Evolutionary conservation across 805 yeast species (phyloP).

Genomic region (Hanseniaspora hatyaiensis): DNA sequence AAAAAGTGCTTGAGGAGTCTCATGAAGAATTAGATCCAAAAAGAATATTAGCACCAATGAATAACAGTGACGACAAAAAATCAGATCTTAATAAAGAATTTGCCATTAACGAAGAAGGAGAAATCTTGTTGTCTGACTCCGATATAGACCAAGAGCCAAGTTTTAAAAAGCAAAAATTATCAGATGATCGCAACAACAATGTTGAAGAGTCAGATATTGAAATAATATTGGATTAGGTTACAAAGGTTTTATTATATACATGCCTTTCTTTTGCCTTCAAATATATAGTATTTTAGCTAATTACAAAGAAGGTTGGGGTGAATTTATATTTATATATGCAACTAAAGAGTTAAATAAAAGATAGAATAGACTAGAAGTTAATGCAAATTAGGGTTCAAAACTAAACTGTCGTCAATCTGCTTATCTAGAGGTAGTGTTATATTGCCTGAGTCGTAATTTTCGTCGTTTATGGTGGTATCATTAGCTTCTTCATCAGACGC

Average conservation of each 20-base stretch:
- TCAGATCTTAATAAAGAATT: not conserved
- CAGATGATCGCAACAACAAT: not conserved
- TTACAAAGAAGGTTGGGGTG: too few relatives aligned
- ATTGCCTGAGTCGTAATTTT: conserved; percentile 1
- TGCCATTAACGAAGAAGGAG: conserved; percentile 20
- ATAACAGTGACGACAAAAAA: too few relatives aligned
- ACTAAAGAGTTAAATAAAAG: too few relatives aligned
- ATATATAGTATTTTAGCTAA: too few relatives aligned
- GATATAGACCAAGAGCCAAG: not conserved
- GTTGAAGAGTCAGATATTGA: not conserved
- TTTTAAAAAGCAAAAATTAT: not conserved
- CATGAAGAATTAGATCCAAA: not conserved
- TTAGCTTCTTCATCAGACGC: not conserved
- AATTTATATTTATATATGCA: too few relatives aligned
- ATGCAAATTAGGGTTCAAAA: too few relatives aligned
- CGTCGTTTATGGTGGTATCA: conserved; percentile 8
- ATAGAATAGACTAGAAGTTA: too few relatives aligned
- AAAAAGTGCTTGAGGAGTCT: too few relatives aligned
- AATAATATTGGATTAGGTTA: conserved; percentile 14
- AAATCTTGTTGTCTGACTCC: conserved; percentile 19
- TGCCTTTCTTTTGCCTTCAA: too few relatives aligned
- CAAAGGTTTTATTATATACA: too few relatives aligned
- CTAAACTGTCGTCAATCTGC: too few relatives aligned
- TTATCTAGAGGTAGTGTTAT: not conserved
- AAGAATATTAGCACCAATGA: not conserved